Base-by-base conservation (phyloP, 2,329 filamentous ascomycete genomes). In the Emmonsia crescens region DNA sequence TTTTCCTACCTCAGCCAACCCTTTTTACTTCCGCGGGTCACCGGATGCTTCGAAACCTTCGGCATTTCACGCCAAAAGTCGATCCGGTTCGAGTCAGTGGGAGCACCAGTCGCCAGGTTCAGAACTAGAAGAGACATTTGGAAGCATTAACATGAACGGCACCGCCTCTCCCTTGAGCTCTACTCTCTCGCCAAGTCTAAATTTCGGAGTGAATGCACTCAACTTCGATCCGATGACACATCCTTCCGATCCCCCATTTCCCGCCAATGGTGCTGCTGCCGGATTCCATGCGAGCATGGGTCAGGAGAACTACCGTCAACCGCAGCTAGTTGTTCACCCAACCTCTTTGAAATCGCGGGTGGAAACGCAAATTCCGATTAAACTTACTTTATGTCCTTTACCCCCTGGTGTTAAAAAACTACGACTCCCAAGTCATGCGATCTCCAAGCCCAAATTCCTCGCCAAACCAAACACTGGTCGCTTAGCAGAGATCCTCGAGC, bases 331-430 rank as follows among this genome's bases (percentile, higher is more conserved):
- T 14, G 83, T 89, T 51, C 81, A 86, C 64, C 84, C 85, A 5
- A 89, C 85, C 3, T 87, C 87, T 5, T 72, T 84, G 61, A 97
- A 96, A 75, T 96, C 92, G 19, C 86, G 94, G 27, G 94, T 97
- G 21, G 94, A 99, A 77, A 97, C 94, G 0, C 94, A 97, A 72
- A 96, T 97, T 67, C 89, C 89, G 9, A 90, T 96, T 67, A 87
- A 87, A 69, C 82, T 97, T 74, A 88, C 86, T 0, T 76, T 97
- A 46, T 87, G 85, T 62, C 85, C 89, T 24, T 78, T 96, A 55
- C 91, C 92, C 1, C 77, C 81, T 0, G 88, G 88, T 12, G 84
- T 92, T 62, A 89, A 87, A 65, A 90, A 88, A 71, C 78, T 97
- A 58, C 91, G 95, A 70, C 82, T 99, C 19, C 94, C 93, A 4